Conservation (phyloP, 1,284 basidiomycete species). For the Ustilago esculenta region DNA sequence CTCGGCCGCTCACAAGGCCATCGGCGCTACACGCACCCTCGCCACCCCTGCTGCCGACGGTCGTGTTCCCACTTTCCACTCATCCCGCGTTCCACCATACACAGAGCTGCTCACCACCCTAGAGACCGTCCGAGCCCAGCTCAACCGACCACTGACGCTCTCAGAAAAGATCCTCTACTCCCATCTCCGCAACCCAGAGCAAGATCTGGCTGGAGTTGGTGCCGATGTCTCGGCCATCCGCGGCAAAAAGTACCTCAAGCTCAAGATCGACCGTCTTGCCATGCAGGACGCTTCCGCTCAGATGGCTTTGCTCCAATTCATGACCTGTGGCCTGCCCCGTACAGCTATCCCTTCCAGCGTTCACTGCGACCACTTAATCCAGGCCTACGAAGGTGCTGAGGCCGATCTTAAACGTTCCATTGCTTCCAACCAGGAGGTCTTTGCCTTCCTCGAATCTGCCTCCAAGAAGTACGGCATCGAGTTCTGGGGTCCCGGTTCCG, state of each 20-base stretch:
- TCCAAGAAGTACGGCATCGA: slow-evolving; percentile 87
- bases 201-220: slow-evolving; percentile 75
- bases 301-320: slow-evolving; percentile 99
- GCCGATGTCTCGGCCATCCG: slow-evolving; percentile 72
- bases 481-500: slow-evolving; percentile 86
- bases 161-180: slow-evolving; percentile 98
- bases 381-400: slow-evolving; percentile 77
- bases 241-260: slow-evolving; percentile 89
- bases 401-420: slow-evolving; percentile 85
- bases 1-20: slow-evolving; percentile 35
- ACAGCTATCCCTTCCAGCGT: slow-evolving; percentile 88
- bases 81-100: slow-evolving; percentile 78
- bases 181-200: slow-evolving; percentile 82
- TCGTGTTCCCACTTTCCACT: slow-evolving; percentile 54
- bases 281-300: slow-evolving; percentile 99
- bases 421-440: slow-evolving; percentile 91
- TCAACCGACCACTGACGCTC: slow-evolving; percentile 86
- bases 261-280: slow-evolving; percentile 90
- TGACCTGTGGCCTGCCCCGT: slow-evolving; percentile 89
- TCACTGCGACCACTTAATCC: slow-evolving; percentile 87
- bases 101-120: slow-evolving; percentile 79
- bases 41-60: slow-evolving; percentile 40
- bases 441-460: slow-evolving; percentile 95
- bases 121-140: slow-evolving; percentile 75
- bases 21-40: slow-evolving; percentile 29